These are phyloP conservation scores for Neurospora sp. DNA, from an alignment of 495 filamentous ascomycete species.

Conservation along the genomic window DNA sequence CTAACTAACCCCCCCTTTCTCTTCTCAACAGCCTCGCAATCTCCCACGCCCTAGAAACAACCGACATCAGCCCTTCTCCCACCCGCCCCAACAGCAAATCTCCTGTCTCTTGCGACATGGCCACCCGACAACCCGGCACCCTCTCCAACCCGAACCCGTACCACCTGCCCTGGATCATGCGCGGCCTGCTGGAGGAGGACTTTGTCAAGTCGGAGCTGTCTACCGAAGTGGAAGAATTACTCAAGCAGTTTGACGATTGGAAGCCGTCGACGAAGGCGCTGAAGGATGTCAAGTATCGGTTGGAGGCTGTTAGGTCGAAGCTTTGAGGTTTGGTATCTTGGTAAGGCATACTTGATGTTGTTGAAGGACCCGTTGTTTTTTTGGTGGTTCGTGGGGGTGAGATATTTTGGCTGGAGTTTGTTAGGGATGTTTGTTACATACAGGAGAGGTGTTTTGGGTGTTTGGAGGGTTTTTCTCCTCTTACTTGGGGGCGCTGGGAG, in stretches of 20 bases:
- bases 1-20: constrained; percentile 4
- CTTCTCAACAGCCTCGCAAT: constrained; percentile 54
- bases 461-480: too few relatives aligned
- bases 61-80: constrained; percentile 38
- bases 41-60: constrained; percentile 77
- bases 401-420: not conserved
- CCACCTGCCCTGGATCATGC: constrained; percentile 86
- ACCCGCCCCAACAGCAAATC: constrained; percentile 25
- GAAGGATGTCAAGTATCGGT: constrained; percentile 90
- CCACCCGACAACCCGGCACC: constrained; percentile 24
- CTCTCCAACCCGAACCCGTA: constrained; percentile 60
- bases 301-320: constrained; percentile 85
- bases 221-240: constrained; percentile 65
- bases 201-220: constrained; percentile 71
- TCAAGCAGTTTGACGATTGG: constrained; percentile 90
- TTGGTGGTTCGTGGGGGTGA: too few relatives aligned
- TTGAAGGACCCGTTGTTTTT: not conserved
- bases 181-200: constrained; percentile 86
- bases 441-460: not conserved
- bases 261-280: constrained; percentile 78
- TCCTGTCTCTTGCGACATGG: constrained; percentile 2
- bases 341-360: not conserved
- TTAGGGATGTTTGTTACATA: not conserved
- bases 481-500: not conserved
- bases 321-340: constrained; percentile 28